These are phyloP conservation scores for Annona cherimola DNA, from an alignment of 164 flowering plant species.

Conservation along the genomic window DNA sequence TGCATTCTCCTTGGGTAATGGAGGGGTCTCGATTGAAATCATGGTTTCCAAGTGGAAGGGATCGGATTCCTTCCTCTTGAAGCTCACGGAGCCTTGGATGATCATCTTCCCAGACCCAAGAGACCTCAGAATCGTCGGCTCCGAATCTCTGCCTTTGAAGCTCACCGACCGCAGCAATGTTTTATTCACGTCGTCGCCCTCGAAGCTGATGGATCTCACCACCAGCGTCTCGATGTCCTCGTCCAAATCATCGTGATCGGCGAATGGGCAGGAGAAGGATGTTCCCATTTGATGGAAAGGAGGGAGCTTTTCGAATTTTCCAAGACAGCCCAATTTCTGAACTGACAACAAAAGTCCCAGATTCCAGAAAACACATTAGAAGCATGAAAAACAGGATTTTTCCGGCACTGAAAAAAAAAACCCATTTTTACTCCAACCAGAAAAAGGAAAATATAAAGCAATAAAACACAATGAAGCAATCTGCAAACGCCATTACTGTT, in stretches of 20 bases:
- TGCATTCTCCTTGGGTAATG: constrained; percentile 4
- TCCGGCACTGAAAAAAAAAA: neutral
- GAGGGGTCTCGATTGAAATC: constrained; percentile 29
- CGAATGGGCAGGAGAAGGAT: constrained; percentile 48
- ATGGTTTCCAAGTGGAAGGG: constrained; percentile 26
- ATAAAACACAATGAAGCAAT: no score
- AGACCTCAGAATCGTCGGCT: constrained; percentile 41
- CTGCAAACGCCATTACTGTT: neutral
- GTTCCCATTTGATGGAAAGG: constrained; percentile 47
- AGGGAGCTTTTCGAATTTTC: neutral
- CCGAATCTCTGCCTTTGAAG: constrained; percentile 40
- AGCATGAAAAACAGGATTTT: neutral
- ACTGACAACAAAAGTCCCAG: neutral
- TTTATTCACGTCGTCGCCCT: constrained; percentile 35
- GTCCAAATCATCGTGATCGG: constrained; percentile 34
- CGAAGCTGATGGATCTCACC: constrained; percentile 53
- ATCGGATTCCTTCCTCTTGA: constrained; percentile 25
- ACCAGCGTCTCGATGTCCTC: constrained; percentile 35
- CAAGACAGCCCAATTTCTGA: neutral
- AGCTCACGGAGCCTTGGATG: constrained; percentile 49
- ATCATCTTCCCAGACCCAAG: constrained; percentile 20
- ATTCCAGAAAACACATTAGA: neutral
- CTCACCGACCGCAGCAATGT: constrained; percentile 46
- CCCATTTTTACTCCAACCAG: neutral
- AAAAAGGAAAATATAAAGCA: neutral